Conservation (phyloP, 306 rosid species). For the Luffa aegyptiaca region DNA sequence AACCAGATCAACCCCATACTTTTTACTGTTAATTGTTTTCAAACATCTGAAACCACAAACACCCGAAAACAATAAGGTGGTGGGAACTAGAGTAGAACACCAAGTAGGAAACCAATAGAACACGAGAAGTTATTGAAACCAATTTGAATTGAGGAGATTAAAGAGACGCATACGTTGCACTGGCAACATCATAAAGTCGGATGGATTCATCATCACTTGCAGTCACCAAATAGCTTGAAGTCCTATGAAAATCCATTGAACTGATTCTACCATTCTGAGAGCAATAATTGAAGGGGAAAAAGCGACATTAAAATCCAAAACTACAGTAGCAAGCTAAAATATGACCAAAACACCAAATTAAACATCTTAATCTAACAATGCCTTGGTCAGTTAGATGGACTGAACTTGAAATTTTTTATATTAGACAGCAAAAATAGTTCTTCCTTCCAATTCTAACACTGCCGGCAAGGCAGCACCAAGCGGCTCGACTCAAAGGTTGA, state of each 20-base stretch:
- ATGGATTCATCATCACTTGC: conserved; percentile 97
- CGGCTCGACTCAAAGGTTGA: background rate
- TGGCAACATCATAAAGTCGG: conserved; percentile 72
- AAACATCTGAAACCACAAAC: conserved; percentile 51
- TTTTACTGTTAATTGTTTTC: conserved; percentile 97
- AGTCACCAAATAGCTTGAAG: conserved; percentile 78
- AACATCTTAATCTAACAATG: background rate
- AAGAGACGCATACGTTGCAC: conserved; percentile 52
- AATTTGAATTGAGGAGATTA: background rate
- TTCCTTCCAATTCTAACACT: background rate
- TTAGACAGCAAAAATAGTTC: background rate
- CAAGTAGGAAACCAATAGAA: background rate
- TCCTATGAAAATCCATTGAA: conserved; percentile 81
- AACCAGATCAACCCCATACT: conserved; percentile 94
- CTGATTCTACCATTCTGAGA: conserved; percentile 77
- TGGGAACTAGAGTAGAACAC: background rate
- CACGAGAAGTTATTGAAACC: background rate
- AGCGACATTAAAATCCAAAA: background rate
- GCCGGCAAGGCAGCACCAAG: background rate
- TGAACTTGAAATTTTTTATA: background rate
- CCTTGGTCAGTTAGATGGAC: background rate
- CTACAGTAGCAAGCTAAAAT: background rate
- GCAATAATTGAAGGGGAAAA: background rate
- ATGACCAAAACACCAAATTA: background rate
- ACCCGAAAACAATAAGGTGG: background rate